A percentile compares a stretch with the other conserved stretches of the same genome.
Conservation (phyloP, 2,329 filamentous ascomycete genomes). For the Talaromyces sp. region DNA sequence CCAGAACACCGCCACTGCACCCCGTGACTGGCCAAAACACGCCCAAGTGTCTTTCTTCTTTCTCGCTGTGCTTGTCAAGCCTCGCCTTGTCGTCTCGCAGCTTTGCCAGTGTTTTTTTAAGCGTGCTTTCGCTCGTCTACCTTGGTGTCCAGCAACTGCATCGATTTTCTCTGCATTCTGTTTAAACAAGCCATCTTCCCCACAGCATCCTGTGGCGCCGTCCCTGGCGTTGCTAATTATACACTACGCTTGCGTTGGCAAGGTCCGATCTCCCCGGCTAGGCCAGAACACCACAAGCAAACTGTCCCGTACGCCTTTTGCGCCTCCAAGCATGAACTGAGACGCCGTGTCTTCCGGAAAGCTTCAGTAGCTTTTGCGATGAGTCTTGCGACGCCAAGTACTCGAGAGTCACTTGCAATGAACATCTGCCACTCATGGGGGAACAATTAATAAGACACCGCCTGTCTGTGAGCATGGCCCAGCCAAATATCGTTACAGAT, state of each 20-base stretch:
- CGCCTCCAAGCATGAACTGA: neutral
- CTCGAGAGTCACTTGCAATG: neutral
- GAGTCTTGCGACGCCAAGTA: neutral
- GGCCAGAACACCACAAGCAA: neutral
- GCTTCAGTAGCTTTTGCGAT: neutral
- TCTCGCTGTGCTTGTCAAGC: neutral
- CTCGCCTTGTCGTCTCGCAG: neutral
- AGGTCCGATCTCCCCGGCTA: neutral
- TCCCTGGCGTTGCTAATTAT: neutral
- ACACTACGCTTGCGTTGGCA: neutral
- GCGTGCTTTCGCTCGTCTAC: neutral
- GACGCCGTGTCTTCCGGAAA: neutral
- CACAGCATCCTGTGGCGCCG: neutral
- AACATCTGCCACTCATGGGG: neutral
- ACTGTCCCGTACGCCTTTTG: neutral
- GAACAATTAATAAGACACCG: conserved; percentile 10
- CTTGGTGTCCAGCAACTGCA: neutral
- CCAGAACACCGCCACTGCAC: neutral
- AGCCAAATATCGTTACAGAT: conserved; percentile 6
- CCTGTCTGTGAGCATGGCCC: conserved; percentile 5
- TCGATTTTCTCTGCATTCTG: neutral
- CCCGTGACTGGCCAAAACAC: neutral
- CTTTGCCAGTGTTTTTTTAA: neutral
- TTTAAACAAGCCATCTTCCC: neutral
- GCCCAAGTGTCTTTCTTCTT: neutral